These are phyloP conservation scores for Rhodotorula mucilaginosa DNA, from an alignment of 1,284 basidiomycete species.

Conservation along the genomic window DNA sequence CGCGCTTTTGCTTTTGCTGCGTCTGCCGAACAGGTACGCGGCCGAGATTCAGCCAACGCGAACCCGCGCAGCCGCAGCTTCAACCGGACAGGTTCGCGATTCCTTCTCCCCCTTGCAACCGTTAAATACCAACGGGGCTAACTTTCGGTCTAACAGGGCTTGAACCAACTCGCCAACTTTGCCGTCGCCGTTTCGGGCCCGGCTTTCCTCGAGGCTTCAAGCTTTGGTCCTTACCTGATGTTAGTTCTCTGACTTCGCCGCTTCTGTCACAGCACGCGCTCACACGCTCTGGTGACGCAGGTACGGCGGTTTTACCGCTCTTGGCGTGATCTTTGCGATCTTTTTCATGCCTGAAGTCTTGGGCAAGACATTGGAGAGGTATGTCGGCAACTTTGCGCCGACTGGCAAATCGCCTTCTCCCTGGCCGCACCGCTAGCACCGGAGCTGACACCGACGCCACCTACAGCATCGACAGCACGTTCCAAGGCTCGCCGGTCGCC, in stretches of 20 bases:
- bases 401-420: too few species aligned
- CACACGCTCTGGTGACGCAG: background rate
- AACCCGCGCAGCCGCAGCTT: conserved; percentile 51
- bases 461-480: conserved; percentile 28
- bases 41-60: conserved; percentile 54
- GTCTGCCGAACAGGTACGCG: conserved; percentile 48
- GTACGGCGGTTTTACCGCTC: conserved; percentile 21
- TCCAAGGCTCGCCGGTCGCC: conserved; percentile 19
- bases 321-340: conserved; percentile 23
- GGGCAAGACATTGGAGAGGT: conserved; percentile 29
- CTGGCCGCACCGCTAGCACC: background rate
- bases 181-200: conserved; percentile 43
- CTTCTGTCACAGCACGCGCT: too few species aligned
- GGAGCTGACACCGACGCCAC: background rate
- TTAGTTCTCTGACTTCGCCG: background rate
- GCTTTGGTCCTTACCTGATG: conserved; percentile 43
- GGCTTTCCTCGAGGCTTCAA: conserved; percentile 54
- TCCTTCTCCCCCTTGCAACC: too few species aligned
- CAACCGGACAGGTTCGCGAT: conserved; percentile 47
- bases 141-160: background rate
- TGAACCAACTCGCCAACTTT: conserved; percentile 54
- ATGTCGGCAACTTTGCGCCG: background rate
- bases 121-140: background rate
- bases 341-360: conserved; percentile 24
- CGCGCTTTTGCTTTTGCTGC: conserved; percentile 14